Percentiles rank a stretch among this genome's conserved stretches.
Evolutionary conservation across 345 rosid genomes (phyloP).

Genomic region (Eucalyptus fibrosa): DNA sequence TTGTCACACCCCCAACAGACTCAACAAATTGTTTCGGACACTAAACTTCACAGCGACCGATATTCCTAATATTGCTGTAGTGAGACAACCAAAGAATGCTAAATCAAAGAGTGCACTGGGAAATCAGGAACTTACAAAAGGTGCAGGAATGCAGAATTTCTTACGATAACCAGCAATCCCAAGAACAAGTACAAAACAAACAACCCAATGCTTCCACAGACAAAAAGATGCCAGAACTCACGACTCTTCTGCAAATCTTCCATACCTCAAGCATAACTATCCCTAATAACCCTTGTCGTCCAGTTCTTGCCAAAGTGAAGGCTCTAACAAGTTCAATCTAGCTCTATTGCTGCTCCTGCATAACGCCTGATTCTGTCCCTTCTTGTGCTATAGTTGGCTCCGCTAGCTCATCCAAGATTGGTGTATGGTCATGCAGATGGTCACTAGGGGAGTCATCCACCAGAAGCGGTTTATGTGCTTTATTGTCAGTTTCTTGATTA

Average conservation of each 20-base stretch:
- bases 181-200: background rate
- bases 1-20: background rate
- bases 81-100: background rate
- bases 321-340: background rate
- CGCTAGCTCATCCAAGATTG: background rate
- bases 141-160: background rate
- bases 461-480: background rate
- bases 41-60: background rate
- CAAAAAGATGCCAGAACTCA: background rate
- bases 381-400: background rate
- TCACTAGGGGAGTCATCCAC: background rate
- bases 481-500: background rate
- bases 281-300: background rate
- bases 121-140: background rate
- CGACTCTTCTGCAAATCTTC: background rate
- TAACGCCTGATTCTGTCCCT: background rate
- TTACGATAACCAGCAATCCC: background rate
- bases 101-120: background rate
- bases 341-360: background rate
- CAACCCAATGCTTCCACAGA: background rate
- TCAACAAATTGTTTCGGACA: background rate
- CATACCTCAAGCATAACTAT: background rate
- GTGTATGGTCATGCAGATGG: background rate
- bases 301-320: background rate
- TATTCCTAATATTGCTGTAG: background rate